phyloP scores from a whole-genome alignment of 1,284 basidiomycete genomes.

The Microbotryum saponariae region DNA sequence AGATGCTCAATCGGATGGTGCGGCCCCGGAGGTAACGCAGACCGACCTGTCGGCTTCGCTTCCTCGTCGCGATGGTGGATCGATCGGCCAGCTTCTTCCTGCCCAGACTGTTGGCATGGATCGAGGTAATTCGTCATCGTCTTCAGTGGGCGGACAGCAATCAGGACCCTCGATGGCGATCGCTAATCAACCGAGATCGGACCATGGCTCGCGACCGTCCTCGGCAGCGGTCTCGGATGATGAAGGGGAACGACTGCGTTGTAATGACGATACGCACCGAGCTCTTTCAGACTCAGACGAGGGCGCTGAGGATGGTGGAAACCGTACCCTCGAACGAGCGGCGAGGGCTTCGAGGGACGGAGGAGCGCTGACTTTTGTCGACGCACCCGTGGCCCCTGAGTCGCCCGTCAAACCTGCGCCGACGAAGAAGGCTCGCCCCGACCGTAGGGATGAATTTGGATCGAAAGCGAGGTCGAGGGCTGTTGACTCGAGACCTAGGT shows the following conservation, averaged over 20 bases:
- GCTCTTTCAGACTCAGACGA: neutral
- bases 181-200: too few relatives aligned
- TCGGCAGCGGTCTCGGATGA: constrained; percentile 13
- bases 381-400: constrained; percentile 23
- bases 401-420: constrained; percentile 6
- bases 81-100: too few relatives aligned
- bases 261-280: too few relatives aligned
- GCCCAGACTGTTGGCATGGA: too few relatives aligned
- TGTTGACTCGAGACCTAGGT: constrained; percentile 7
- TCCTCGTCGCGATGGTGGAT: too few relatives aligned
- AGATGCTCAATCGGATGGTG: constrained; percentile 13
- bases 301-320: neutral
- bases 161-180: too few relatives aligned
- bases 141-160: too few relatives aligned
- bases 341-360: neutral
- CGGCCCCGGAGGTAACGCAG: too few relatives aligned
- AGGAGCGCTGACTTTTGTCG: constrained; percentile 6
- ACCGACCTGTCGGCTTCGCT: too few relatives aligned
- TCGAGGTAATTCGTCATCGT: too few relatives aligned
- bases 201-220: too few relatives aligned
- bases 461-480: neutral
- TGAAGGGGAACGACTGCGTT: neutral
- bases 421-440: constrained; percentile 14
- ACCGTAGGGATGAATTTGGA: neutral
- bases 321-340: neutral